Evolutionary conservation across 2,329 filamentous ascomycete species (phyloP).

Genomic region (Nemania sp.): DNA sequence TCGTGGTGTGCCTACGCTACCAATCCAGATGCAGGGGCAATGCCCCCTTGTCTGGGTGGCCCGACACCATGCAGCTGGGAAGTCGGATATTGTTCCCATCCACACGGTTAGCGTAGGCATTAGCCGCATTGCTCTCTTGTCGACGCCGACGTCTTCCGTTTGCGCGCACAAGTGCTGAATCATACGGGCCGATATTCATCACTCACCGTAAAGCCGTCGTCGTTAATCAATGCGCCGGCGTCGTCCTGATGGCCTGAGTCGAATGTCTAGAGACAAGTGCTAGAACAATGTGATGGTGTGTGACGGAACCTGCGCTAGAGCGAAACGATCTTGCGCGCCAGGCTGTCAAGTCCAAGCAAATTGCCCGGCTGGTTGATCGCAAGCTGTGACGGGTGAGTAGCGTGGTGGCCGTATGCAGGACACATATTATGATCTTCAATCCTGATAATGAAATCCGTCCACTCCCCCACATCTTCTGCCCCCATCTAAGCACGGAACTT

Average conservation of each 20-base stretch:
- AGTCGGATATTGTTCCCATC: neutral
- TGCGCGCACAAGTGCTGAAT: neutral
- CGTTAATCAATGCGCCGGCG: neutral
- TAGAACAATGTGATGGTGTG: neutral
- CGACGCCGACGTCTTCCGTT: neutral
- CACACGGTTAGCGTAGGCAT: too few species aligned
- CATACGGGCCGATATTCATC: neutral
- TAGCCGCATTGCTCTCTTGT: neutral
- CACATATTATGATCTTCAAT: conserved; percentile 20
- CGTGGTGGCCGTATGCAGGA: neutral
- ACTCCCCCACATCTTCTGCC: conserved; percentile 11
- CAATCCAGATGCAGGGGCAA: neutral
- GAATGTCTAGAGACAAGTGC: neutral
- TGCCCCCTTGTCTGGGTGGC: conserved; percentile 4
- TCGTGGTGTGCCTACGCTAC: too few species aligned
- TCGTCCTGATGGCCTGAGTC: neutral
- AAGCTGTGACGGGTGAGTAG: neutral
- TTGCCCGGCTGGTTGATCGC: neutral
- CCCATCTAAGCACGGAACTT: neutral
- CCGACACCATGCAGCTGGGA: conserved; percentile 8
- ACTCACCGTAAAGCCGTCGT: neutral
- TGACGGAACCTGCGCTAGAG: too few species aligned
- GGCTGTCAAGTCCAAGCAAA: neutral
- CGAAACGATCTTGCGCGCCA: too few species aligned
- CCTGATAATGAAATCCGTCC: conserved; percentile 10